Conservation (phyloP, 805 yeast species). For the Teunomyces barrocoloradensis region DNA sequence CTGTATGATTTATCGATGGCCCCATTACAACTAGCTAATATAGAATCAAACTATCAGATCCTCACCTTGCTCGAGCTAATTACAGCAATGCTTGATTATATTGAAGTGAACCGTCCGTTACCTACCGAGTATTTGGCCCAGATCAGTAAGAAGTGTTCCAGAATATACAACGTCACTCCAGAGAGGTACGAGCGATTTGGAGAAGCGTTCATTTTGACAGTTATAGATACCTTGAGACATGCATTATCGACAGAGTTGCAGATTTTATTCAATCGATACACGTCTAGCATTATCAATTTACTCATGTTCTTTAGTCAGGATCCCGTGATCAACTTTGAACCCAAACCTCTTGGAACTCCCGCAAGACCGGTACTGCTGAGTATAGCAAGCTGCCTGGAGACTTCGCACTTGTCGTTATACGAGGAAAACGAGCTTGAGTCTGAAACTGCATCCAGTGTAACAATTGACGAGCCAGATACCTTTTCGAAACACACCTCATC, state of each 20-base stretch:
- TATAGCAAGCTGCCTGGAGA: constrained; percentile 4
- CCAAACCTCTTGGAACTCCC: neutral
- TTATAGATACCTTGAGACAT: constrained; percentile 5
- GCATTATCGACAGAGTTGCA: constrained; percentile 3
- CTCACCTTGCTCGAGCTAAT: constrained; percentile 15
- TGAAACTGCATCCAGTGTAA: neutral
- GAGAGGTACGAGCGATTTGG: constrained; percentile 17
- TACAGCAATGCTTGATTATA: constrained; percentile 11
- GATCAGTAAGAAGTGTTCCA: constrained; percentile 13
- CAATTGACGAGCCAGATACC: neutral
- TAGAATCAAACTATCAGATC: constrained; percentile 15
- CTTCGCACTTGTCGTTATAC: constrained; percentile 9
- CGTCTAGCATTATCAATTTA: constrained; percentile 8
- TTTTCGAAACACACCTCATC: neutral
- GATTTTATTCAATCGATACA: constrained; percentile 6
- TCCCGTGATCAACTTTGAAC: neutral
- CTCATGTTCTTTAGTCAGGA: constrained; percentile 1
- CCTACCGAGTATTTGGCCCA: constrained; percentile 10
- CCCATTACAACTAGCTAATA: constrained; percentile 6
- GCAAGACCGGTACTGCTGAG: neutral
- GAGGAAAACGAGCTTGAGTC: constrained; percentile 3
- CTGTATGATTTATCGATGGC: constrained; percentile 5
- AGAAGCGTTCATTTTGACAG: constrained; percentile 12
- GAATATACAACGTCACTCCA: constrained; percentile 16
- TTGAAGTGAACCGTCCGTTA: constrained; percentile 13